Percentiles rank a stretch among this genome's conserved stretches.
These are phyloP conservation scores for Colletotrichum euphorbiae DNA, from an alignment of 2,329 filamentous ascomycete genomes.

Conservation along the genomic window DNA sequence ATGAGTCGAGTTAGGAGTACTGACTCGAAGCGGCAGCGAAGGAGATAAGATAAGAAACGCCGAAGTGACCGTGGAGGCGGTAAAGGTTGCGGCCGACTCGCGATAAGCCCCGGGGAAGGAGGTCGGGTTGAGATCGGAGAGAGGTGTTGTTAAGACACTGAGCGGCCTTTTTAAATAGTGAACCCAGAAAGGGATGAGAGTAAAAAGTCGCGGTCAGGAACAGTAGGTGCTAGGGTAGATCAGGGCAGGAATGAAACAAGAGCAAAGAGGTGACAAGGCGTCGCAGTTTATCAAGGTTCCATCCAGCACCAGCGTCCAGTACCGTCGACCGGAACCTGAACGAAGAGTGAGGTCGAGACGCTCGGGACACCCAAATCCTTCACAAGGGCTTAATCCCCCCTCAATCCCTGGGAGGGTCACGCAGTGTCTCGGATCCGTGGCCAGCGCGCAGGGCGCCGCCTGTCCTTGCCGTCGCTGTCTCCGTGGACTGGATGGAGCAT, in stretches of 20 bases:
- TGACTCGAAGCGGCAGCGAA: slow-evolving; percentile 27
- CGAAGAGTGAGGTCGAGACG: slow-evolving; percentile 9
- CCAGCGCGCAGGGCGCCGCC: slow-evolving; percentile 33
- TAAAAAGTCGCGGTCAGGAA: background rate
- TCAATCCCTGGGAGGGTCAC: too few relatives aligned
- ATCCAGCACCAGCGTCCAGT: background rate
- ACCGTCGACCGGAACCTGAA: slow-evolving; percentile 13
- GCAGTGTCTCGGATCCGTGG: slow-evolving; percentile 40
- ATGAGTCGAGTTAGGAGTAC: slow-evolving; percentile 32
- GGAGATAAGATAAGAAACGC: slow-evolving; percentile 31
- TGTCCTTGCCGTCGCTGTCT: slow-evolving; percentile 27
- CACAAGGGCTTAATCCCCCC: too few relatives aligned
- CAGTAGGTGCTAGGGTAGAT: background rate
- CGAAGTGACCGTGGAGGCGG: background rate
- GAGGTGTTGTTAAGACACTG: too few relatives aligned
- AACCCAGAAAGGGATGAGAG: background rate
- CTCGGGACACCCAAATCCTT: slow-evolving; percentile 6
- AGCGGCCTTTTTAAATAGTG: too few relatives aligned
- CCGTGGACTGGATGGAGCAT: background rate
- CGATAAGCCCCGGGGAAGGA: background rate
- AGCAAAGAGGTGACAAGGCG: slow-evolving; percentile 21
- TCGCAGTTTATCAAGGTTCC: slow-evolving; percentile 37
- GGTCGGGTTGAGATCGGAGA: background rate
- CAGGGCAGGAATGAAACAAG: slow-evolving; percentile 1
- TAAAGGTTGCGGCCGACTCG: background rate